Conservation (phyloP, 192 early-diverging fungal genomes). For the Backusella mclennaniae region DNA sequence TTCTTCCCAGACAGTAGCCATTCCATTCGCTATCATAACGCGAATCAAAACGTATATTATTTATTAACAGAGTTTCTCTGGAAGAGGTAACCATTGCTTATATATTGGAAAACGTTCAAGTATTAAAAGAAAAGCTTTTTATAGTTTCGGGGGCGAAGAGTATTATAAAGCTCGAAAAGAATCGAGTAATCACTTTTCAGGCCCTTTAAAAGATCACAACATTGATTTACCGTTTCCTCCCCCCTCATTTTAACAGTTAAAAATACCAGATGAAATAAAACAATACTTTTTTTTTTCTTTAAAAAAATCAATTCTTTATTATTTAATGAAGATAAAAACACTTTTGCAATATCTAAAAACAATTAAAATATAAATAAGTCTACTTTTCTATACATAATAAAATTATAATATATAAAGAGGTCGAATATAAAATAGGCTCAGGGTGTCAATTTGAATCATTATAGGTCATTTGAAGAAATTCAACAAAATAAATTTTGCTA, state of each 20-base stretch:
- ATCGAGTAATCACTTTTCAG: constrained; percentile 9
- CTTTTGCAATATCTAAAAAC: neutral
- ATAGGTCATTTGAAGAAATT: constrained; percentile 18
- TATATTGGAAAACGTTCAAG: neutral
- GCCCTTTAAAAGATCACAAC: neutral
- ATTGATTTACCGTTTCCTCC: neutral
- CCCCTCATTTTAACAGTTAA: neutral
- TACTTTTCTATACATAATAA: neutral
- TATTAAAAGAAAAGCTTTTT: neutral
- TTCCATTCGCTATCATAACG: constrained; percentile 72
- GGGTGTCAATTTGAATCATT: constrained; percentile 21
- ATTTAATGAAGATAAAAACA: neutral
- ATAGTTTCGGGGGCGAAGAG: constrained; percentile 20
- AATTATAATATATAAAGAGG: neutral
- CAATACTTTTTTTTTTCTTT: too few relatives aligned
- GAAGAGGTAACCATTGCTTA: constrained; percentile 12
- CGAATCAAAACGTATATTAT: constrained; percentile 53
- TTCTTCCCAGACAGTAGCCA: constrained; percentile 92
- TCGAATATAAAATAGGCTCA: constrained; percentile 1
- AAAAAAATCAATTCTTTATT: neutral
- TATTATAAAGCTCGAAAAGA: constrained; percentile 23
- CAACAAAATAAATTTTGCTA: constrained; percentile 18
- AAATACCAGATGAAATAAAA: neutral
- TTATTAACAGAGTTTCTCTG: constrained; percentile 35
- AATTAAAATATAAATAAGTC: neutral